A percentile compares a stretch with the other conserved stretches of the same genome.
Evolutionary conservation across 2,329 filamentous ascomycete species (phyloP).

Genomic region (Stagonosporopsis tanaceti): DNA sequence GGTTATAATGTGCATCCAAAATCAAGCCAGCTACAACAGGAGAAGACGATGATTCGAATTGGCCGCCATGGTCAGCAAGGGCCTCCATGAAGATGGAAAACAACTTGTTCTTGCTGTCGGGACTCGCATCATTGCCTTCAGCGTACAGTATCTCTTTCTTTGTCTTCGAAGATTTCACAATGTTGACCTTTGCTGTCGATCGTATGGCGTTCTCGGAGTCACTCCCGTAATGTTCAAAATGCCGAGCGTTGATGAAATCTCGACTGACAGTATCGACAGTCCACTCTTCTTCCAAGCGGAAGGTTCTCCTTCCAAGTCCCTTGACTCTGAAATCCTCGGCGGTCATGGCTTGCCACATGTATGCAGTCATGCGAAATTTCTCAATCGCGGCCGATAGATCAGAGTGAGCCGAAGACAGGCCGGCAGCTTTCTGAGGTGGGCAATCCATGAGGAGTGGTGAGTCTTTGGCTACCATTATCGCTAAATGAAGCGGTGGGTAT

Average conservation of each 20-base stretch:
- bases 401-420: conserved; percentile 35
- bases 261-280: conserved; percentile 34
- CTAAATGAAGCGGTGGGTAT: conserved; percentile 43
- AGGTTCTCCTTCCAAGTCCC: conserved; percentile 37
- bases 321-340: conserved; percentile 41
- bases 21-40: conserved; percentile 45
- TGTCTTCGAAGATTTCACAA: conserved; percentile 37
- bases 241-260: conserved; percentile 27
- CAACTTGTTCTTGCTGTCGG: conserved; percentile 15
- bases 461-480: conserved; percentile 45
- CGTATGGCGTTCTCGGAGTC: conserved; percentile 30
- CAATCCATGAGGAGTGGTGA: conserved; percentile 44
- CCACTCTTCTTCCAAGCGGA: conserved; percentile 46
- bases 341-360: conserved; percentile 49
- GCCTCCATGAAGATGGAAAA: conserved; percentile 37
- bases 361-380: conserved; percentile 46
- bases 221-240: conserved; percentile 13
- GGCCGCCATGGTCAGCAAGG: conserved; percentile 33
- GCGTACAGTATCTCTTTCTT: conserved; percentile 31
- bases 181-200: conserved; percentile 38
- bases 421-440: conserved; percentile 36
- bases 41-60: conserved; percentile 32
- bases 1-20: conserved; percentile 40
- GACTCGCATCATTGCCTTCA: background rate
- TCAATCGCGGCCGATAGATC: conserved; percentile 41